Base-by-base conservation (phyloP, 257 asterid species). In the Gardenia jasminoides region DNA sequence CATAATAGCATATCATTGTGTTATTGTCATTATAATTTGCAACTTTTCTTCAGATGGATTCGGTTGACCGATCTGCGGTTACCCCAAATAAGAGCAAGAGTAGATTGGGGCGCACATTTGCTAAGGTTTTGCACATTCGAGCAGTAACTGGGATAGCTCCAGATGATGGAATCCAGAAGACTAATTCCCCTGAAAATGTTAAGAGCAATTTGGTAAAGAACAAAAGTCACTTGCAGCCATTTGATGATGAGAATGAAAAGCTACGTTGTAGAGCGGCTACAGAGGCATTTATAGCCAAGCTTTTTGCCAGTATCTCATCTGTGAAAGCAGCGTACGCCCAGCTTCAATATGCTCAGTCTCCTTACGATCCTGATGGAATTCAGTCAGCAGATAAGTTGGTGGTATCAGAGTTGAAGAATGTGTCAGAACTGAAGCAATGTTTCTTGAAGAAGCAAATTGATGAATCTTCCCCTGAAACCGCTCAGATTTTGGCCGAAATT, bases 341-440 rank as follows among this genome's bases (percentile, higher is more conserved):
- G 77, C 36, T 95, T 77, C 99, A 95, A 59, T 86, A 72, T 54
- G 82, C 98, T 13, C 96, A 95, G 82, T 84, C 87, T 36, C 99
- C 99, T 5, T 95, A 93, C 75, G 97, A 95, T 78, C 88, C 90
- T 2, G 98, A 92, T 48, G 96, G 90, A 54, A 93, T 93, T 79
- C 97, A 91, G 17, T 83, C 91, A 44, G 94, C 98, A 0, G 99
- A 95, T 74, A 88, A 79, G 78, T 50, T 76, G 47, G 80, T 95
- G 22, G 90, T 92, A 2, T 77, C 89, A 10, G 99, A 91, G 87
- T 81, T 95, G 44, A 91, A 85, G 81, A 92, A 62, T 10, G 54
- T 95, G 74, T 93, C 98, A 0, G 97, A 91, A 74, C 46, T 93
- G 68, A 95, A 90, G 85, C 94, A 91, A 59, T 83, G 88, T 70